Percentiles rank a stretch among this genome's conserved stretches.
Conservation (phyloP, 2,329 filamentous ascomycete genomes). For the Hawksworthiomyces lignivorus region DNA sequence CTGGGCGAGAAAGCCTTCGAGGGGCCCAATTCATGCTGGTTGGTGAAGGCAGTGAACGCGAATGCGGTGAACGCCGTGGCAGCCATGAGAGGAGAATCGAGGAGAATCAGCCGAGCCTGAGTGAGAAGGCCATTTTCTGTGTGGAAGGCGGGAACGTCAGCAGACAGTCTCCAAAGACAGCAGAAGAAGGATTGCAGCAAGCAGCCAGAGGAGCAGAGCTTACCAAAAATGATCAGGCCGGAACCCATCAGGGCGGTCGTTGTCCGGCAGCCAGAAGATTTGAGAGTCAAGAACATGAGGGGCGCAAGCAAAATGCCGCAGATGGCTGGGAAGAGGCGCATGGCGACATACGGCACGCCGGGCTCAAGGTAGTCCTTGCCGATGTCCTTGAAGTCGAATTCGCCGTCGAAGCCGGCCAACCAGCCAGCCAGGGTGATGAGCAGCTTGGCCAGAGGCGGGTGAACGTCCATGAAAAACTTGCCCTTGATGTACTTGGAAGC, state of each 20-base stretch:
- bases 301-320: constrained; percentile 84
- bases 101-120: constrained; percentile 88
- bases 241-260: constrained; percentile 77
- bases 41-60: constrained; percentile 86
- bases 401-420: constrained; percentile 87
- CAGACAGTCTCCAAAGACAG: background rate
- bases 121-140: constrained; percentile 91
- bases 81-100: constrained; percentile 90
- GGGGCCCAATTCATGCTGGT: constrained; percentile 92
- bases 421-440: constrained; percentile 92
- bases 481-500: constrained; percentile 99
- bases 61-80: constrained; percentile 89
- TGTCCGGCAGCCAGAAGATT: constrained; percentile 82
- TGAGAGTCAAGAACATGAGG: constrained; percentile 89
- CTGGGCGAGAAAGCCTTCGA: constrained; percentile 76
- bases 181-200: background rate
- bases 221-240: constrained; percentile 84
- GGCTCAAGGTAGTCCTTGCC: constrained; percentile 97
- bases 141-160: background rate
- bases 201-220: constrained; percentile 24
- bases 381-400: constrained; percentile 99
- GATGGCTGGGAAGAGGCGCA: constrained; percentile 88
- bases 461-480: constrained; percentile 99
- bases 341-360: constrained; percentile 90
- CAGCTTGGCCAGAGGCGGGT: constrained; percentile 92